phyloP scores from a whole-genome alignment of 176 grass and related monocot genomes.

The Eragrostis nindensis region DNA sequence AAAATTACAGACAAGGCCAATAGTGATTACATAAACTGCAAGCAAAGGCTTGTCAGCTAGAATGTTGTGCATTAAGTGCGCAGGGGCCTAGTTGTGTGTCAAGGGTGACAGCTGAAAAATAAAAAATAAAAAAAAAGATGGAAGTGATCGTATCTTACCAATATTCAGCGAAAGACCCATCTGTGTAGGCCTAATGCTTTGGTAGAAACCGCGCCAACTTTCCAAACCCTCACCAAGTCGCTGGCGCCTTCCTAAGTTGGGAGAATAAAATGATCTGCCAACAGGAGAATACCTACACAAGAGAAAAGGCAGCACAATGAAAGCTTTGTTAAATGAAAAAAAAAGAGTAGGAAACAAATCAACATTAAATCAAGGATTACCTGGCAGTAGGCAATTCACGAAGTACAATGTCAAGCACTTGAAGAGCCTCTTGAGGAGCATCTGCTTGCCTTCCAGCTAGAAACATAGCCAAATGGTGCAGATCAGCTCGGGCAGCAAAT shows the following conservation, averaged over 20 bases:
- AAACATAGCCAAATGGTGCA: constrained; percentile 91
- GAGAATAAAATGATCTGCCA: constrained; percentile 86
- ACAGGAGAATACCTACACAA: constrained; percentile 76
- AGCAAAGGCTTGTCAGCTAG: neutral
- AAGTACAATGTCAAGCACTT: constrained; percentile 93
- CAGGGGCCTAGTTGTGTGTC: neutral
- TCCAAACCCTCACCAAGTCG: constrained; percentile 87
- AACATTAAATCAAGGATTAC: constrained; percentile 42
- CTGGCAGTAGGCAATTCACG: constrained; percentile 83
- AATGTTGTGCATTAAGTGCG: neutral
- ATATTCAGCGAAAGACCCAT: constrained; percentile 95
- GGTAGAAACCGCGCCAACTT: constrained; percentile 93
- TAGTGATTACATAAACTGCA: neutral
- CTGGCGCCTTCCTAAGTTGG: constrained; percentile 81
- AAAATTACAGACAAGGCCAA: constrained; percentile 12
- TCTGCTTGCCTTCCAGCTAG: constrained; percentile 84
- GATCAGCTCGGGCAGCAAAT: constrained; percentile 90
- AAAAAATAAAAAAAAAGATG: constrained; percentile 1
- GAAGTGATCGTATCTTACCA: constrained; percentile 48
- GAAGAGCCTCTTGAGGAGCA: constrained; percentile 94
- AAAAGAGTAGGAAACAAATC: constrained; percentile 28
- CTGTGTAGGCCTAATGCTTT: constrained; percentile 91
- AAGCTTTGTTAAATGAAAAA: neutral
- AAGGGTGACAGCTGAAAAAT: constrained; percentile 5
- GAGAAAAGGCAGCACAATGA: neutral